Base-by-base conservation (phyloP, 2,329 filamentous ascomycete genomes). In the Fusarium sp. region DNA sequence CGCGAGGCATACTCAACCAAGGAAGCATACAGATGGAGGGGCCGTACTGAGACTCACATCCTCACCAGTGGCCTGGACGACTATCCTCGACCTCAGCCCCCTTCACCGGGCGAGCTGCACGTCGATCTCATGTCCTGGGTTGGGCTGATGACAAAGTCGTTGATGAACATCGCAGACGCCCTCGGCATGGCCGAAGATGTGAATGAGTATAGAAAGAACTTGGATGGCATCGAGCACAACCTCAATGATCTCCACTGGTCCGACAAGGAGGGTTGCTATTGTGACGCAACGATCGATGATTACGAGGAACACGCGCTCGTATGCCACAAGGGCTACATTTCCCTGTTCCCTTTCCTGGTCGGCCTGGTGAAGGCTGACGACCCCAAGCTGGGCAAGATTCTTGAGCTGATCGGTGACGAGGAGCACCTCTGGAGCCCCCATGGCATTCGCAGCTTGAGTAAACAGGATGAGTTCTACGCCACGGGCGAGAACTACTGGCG, bases 401-500 rank as follows among this genome's bases (percentile, higher is more conserved):
- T 98, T 58, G 91, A 96, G 73, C 85, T 98, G 45, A 90, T 99
- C 41, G 90, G 88, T 20, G 91, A 98, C 78, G 91, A 94, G 73
- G 89, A 95, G 9, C 92, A 98, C 79, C 86, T 99, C n/a, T 98
- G 95, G 91, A 97, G 93, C 79, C 88, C 92, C 5, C 91, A 93
- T 78, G 96, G 96, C n/a, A 89, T 99, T 71, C 89, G 96, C 69
- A 98, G 95, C 83, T 83, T 99, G 82, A 98, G 95, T 84, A 93
- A 92, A 84, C 90, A 90, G 77, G 93, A 96, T 79, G 87, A 92
- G 78, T 90, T 94, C 70, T 98, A 98, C 82, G 94, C 92, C 45
- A 97, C 95, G 0, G 94, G 88, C 5, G 96, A 99, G 85, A 98
- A 99, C 83, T 99, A 99, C 86, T 99, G 96, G 96, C 90, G 95